Conservation (phyloP, 169 alveolate genomes). For the Cryptosporidium andersoni region DNA sequence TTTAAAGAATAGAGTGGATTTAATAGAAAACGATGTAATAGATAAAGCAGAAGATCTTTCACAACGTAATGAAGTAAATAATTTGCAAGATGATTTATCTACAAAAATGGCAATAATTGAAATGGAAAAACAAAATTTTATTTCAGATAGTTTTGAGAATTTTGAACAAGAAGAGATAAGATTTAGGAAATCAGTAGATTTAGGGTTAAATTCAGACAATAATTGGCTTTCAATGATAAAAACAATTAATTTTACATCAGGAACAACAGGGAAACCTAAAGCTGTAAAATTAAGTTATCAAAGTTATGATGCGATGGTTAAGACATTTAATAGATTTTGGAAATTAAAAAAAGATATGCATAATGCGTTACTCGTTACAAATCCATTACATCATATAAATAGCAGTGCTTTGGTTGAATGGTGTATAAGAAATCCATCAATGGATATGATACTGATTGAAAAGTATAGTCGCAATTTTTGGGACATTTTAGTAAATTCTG, state of each 20-base stretch:
- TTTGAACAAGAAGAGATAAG: neutral
- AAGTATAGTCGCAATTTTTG: constrained; percentile 34
- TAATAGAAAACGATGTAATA: no score
- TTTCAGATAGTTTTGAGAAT: neutral
- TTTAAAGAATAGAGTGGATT: no score
- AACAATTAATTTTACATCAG: constrained; percentile 73
- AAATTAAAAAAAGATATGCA: neutral
- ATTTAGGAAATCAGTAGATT: neutral
- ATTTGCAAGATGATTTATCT: neutral
- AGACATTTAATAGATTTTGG: constrained; percentile 8
- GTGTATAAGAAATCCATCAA: constrained; percentile 46
- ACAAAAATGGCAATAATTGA: neutral
- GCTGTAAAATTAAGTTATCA: constrained; percentile 69
- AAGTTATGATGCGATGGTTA: constrained; percentile 17
- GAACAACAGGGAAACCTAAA: constrained; percentile 75
- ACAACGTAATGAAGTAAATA: neutral
- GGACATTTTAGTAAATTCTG: constrained; percentile 11
- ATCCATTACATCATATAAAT: constrained; percentile 76
- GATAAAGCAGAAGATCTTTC: neutral
- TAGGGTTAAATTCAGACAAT: neutral
- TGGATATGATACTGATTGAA: constrained; percentile 27
- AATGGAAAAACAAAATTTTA: neutral
- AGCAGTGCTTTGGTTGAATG: constrained; percentile 71
- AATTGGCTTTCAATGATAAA: constrained; percentile 3
- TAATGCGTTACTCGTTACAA: constrained; percentile 67